Base-by-base conservation (phyloP, 345 rosid genomes). In the thale cress (Arabidopsis thaliana) region DNA sequence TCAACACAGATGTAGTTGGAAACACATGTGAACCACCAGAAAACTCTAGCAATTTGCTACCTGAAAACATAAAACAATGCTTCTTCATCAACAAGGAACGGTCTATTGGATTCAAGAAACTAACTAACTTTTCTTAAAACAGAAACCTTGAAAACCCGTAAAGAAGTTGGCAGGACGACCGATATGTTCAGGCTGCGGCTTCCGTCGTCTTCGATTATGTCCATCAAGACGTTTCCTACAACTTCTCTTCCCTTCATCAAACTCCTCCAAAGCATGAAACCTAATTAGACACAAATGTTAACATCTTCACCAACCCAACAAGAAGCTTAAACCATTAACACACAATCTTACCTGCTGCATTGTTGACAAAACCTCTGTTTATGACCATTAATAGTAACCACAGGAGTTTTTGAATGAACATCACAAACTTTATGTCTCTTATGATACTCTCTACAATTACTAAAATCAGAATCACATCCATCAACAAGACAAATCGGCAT, bases 351-450 rank as follows among this genome's bases (percentile, higher is more conserved):
- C 98, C 98, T 87, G 89, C 98, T 93, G 71, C 98, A 93, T 84
- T 93, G 98, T 72, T 93, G 98, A 75, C 98, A 93, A 79, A 93
- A 93, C 65, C 98, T 73, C 80, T 87, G 94, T 59, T 85, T 88
- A 36, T 74, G 81, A 34, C 94, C 93, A 59, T 83, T 79, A 48
- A 93, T 85, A 4, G 76, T 82, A 79, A 88, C 98, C 52, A 84
- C 82, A 0, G 91, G 86, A 66, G 96, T 81, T 81, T 90, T 93
- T 11, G 98, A 93, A 76, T 93, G 98, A 46, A 80, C 76, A 58
- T 88, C 98, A 73, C 98, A 93, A n/a, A 93, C 98, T 75, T 90
- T 90, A 81, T 93, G 98, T 67, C 98, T 91, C 74, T 89, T 81
- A 62, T 90, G 92, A 79, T 92, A 92, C 75, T 88, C 94, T 62